These are phyloP conservation scores for Dipteronia dyeriana DNA, from an alignment of 345 rosid species.

Conservation along the genomic window DNA sequence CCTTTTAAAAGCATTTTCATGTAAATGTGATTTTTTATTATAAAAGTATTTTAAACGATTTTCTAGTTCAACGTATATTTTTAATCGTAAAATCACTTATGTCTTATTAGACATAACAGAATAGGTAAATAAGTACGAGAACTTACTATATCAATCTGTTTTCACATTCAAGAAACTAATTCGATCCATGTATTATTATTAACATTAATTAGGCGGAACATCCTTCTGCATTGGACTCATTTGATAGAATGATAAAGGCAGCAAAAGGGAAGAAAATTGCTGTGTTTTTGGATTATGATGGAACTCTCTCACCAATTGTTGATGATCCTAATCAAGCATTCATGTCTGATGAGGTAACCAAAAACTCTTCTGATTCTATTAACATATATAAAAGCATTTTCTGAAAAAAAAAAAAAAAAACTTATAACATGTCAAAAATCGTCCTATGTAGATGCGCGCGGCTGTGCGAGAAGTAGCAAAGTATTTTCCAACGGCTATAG, in stretches of 20 bases:
- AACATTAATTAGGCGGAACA: constrained; percentile 37
- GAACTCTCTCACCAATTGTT: constrained; percentile 75
- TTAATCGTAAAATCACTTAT: too few relatives aligned
- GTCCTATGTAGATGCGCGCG: constrained; percentile 52
- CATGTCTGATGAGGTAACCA: constrained; percentile 59
- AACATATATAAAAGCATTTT: background rate
- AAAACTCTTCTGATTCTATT: background rate
- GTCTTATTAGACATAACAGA: too few relatives aligned
- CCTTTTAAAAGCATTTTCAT: background rate
- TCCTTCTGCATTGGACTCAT: constrained; percentile 55
- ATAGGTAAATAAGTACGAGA: too few relatives aligned
- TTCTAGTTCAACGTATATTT: too few relatives aligned
- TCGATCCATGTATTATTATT: background rate
- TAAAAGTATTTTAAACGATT: too few relatives aligned
- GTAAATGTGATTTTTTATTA: background rate
- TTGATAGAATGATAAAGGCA: constrained; percentile 46
- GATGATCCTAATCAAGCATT: constrained; percentile 61
- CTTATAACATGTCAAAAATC: too few relatives aligned
- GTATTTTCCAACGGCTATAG: constrained; percentile 61
- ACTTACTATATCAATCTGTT: too few relatives aligned
- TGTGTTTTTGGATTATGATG: constrained; percentile 69
- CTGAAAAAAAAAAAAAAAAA: background rate
- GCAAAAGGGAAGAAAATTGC: constrained; percentile 53
- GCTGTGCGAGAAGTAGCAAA: constrained; percentile 57
- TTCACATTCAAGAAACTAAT: background rate